Evolutionary conservation across 257 asterid genomes (phyloP).

Genomic region (Cordia subcordata): DNA sequence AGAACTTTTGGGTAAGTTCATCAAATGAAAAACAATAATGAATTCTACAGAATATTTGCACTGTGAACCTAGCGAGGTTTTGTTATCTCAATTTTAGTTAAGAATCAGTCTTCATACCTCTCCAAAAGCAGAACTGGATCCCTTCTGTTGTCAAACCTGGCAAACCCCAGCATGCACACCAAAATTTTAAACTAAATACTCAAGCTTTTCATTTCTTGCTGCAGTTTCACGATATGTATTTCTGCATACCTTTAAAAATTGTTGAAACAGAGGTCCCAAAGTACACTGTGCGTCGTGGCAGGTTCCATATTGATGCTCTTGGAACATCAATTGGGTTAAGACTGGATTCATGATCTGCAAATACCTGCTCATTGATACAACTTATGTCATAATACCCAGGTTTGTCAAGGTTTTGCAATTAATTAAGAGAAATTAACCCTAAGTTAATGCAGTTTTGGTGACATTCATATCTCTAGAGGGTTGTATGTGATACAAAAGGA

Average conservation of each 20-base stretch:
- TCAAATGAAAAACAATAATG: too few relatives aligned
- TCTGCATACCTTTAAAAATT: slow-evolving; percentile 67
- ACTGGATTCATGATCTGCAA: slow-evolving; percentile 88
- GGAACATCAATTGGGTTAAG: slow-evolving; percentile 71
- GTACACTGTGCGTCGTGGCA: slow-evolving; percentile 77
- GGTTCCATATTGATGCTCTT: slow-evolving; percentile 65
- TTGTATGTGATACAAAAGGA: background rate
- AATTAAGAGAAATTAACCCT: background rate
- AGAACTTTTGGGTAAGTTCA: too few relatives aligned
- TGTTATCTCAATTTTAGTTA: too few relatives aligned
- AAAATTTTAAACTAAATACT: background rate
- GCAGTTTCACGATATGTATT: slow-evolving; percentile 1
- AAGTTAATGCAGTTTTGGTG: slow-evolving; percentile 1
- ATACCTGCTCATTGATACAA: slow-evolving; percentile 46
- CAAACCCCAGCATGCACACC: slow-evolving; percentile 20
- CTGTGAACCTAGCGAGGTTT: too few relatives aligned
- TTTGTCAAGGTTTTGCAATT: background rate
- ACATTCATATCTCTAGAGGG: background rate
- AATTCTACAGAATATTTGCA: too few relatives aligned
- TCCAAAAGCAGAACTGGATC: slow-evolving; percentile 87
- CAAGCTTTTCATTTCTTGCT: slow-evolving; percentile 5
- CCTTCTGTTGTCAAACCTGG: slow-evolving; percentile 72
- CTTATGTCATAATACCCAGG: background rate
- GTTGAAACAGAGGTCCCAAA: slow-evolving; percentile 86
- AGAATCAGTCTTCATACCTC: slow-evolving; percentile 39